Percentiles rank a stretch among this genome's conserved stretches.
Conservation (phyloP, 2,329 filamentous ascomycete genomes). For the Aciculosporium take region DNA sequence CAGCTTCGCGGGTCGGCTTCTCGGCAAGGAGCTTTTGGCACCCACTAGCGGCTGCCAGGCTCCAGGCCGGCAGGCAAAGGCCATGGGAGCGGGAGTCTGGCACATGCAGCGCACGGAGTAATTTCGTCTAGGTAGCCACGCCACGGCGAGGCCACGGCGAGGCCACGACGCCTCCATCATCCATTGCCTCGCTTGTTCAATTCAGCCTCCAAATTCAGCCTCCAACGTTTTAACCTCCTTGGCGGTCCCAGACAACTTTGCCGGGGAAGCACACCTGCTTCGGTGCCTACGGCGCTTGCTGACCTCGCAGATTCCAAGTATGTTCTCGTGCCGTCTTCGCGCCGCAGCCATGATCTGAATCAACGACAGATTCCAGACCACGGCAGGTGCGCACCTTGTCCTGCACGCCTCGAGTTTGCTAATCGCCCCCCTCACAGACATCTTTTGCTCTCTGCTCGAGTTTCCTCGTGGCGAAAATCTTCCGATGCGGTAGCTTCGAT, state of each 20-base stretch:
- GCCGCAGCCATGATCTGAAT: no score
- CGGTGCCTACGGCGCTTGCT: neutral
- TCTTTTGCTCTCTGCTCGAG: neutral
- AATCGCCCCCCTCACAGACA: neutral
- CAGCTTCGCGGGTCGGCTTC: no score
- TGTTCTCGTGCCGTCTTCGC: neutral
- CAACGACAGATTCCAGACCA: neutral
- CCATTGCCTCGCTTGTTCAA: neutral
- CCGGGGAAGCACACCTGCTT: neutral
- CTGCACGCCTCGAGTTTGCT: neutral
- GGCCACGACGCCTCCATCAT: neutral
- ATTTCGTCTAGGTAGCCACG: neutral
- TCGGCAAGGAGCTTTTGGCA: neutral
- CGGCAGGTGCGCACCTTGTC: neutral
- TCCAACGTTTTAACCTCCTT: neutral
- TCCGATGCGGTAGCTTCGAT: slow-evolving; percentile 3
- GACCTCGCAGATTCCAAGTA: neutral
- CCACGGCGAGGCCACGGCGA: neutral
- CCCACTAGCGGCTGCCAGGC: neutral
- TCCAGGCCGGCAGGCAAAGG: neutral
- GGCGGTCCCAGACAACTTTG: neutral
- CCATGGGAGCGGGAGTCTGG: no score
- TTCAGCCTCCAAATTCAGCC: neutral
- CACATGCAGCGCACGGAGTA: neutral
- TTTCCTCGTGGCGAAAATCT: neutral